These are phyloP conservation scores for Rhinocladiella mackenziei DNA, from an alignment of 2,329 filamentous ascomycete genomes.

Conservation along the genomic window DNA sequence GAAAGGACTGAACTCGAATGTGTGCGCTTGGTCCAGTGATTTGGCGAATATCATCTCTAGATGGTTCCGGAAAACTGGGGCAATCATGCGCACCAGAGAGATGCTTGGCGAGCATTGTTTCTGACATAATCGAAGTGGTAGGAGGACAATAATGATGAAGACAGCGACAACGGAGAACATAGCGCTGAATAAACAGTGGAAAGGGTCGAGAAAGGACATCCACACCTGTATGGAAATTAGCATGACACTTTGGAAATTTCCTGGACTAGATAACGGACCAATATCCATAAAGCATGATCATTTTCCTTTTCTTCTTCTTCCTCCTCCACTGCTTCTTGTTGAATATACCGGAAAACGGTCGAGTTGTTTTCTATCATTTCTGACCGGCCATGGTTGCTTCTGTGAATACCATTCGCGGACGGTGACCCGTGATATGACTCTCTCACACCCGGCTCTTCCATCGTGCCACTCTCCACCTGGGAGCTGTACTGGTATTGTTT, in stretches of 20 bases:
- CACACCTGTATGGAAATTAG: constrained; percentile 31
- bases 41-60: constrained; percentile 28
- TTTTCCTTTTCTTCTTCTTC: constrained; percentile 29
- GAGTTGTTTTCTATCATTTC: constrained; percentile 24
- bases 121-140: constrained; percentile 54
- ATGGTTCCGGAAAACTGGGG: constrained; percentile 26
- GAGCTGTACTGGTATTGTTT: constrained; percentile 20
- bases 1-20: constrained; percentile 36
- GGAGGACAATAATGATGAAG: constrained; percentile 48
- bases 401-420: constrained; percentile 2
- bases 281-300: constrained; percentile 44
- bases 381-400: constrained; percentile 9
- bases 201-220: constrained; percentile 45
- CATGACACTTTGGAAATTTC: neutral
- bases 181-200: constrained; percentile 52
- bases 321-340: constrained; percentile 29
- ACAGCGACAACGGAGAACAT: constrained; percentile 54
- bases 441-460: constrained; percentile 8
- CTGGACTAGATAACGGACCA: constrained; percentile 34
- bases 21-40: constrained; percentile 30
- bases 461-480: constrained; percentile 11
- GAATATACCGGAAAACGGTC: constrained; percentile 23
- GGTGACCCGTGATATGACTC: constrained; percentile 15
- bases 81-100: constrained; percentile 25
- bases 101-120: constrained; percentile 38